Percentiles rank a stretch among this genome's conserved stretches.
These are phyloP conservation scores for Hypholoma sublateritium DNA, from an alignment of 768 basidiomycete species.

Conservation along the genomic window DNA sequence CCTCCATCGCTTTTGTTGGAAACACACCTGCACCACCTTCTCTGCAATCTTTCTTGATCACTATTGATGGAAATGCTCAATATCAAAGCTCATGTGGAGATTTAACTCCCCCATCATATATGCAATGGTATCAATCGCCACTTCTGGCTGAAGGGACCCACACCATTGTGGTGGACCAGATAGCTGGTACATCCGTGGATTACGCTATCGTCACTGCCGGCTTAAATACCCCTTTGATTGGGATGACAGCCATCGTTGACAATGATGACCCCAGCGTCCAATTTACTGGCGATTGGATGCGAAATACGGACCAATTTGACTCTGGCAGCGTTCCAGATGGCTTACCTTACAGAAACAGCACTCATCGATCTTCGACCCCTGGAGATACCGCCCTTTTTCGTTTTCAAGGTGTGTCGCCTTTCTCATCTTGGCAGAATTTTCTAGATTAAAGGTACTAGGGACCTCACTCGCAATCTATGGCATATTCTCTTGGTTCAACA, in stretches of 20 bases:
- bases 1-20: slow-evolving; percentile 11
- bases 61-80: slow-evolving; percentile 17
- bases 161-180: slow-evolving; percentile 14
- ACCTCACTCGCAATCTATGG: slow-evolving; percentile 16
- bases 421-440: background rate
- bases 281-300: slow-evolving; percentile 19
- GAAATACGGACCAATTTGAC: slow-evolving; percentile 9
- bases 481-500: slow-evolving; percentile 13
- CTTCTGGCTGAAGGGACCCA: slow-evolving; percentile 18
- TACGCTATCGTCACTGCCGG: slow-evolving; percentile 20
- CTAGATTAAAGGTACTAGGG: slow-evolving; percentile 1
- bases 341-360: slow-evolving; percentile 7
- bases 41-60: slow-evolving; percentile 16
- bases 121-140: slow-evolving; percentile 26
- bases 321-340: slow-evolving; percentile 9
- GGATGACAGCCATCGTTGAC: slow-evolving; percentile 21
- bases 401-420: slow-evolving; percentile 9
- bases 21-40: slow-evolving; percentile 6
- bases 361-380: slow-evolving; percentile 3
- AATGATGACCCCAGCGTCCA: slow-evolving; percentile 19
- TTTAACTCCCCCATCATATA: slow-evolving; percentile 13
- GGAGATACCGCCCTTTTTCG: slow-evolving; percentile 10
- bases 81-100: slow-evolving; percentile 12
- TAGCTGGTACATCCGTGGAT: slow-evolving; percentile 23
- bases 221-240: slow-evolving; percentile 18